Base-by-base conservation (phyloP, 768 basidiomycete species). In the Glaciozyma antarctica region DNA sequence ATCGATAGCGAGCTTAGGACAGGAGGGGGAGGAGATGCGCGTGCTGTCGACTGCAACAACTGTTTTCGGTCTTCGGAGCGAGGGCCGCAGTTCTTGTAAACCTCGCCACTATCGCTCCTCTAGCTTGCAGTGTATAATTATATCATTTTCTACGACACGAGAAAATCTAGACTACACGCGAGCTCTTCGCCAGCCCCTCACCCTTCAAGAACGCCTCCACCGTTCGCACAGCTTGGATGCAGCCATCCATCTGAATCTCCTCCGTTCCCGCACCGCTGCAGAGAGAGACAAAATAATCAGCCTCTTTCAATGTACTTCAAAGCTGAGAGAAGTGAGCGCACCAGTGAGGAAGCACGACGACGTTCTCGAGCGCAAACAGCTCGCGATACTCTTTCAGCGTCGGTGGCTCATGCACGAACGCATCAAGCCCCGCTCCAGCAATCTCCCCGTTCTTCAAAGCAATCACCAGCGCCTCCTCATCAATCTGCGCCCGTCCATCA, bases 371-470 rank as follows among this genome's bases (percentile, higher is more conserved):
- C 12, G 32, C 12, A 32, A 59, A 61, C 6, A 68, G 52, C 13
- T 57, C 32, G 13, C 21, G 41, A 58, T 65, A 69, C 17, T n/a
- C 24, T 7, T 82, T 80, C 41, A 81, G 68, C 13, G 82, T 82
- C 58, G 85, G 75, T 19, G 85, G 85, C 71, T 87, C 85, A 48
- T 81, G 70, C 52, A 84, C 83, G 71, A 81, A 85, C 3, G 86
- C 85, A 73, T 86, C 85, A 59, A 86, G 72, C 0, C 83, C 85
- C 0, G 82, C 85, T 1, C 83, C 85, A 7, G 80, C 80, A 51
- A 86, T 85, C 51, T 68, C 76, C 55, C 77, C 78, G 49, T 79
- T 72, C 61, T 79, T 71, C 67, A 86, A 72, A 2, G 78, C 78
- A 15, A 81, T 73, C 17, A 85, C 67, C 44, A 87, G 72, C 0